Evolutionary conservation across 2,329 filamentous ascomycete species (phyloP), one percentile per base, ranked within the genome.

Genomic region (Aspergillus sclerotialis): DNA sequence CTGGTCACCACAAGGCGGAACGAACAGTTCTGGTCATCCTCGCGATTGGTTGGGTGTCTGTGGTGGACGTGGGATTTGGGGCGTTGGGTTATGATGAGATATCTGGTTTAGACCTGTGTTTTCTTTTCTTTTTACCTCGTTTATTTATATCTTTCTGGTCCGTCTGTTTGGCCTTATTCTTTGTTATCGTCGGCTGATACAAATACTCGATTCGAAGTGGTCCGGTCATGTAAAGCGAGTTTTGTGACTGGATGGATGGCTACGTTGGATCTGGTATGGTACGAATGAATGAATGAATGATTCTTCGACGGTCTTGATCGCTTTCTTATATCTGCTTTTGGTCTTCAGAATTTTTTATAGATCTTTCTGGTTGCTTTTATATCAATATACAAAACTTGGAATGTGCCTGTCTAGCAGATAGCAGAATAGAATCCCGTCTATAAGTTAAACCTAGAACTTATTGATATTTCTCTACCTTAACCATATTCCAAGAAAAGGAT

Each of bases 21-120:
- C 60, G 19, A 61, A 54, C 26, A 44, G 38, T 31, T 41, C 53
- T 5, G 50, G 56, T 8, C 50, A 56, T 10, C 48, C 56, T 8
- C 56, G 58, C 9, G 60, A 64, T 42, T 65, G 62, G 62, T 48
- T 69, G 21, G 65, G 65, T 5, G 64, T 68, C 13, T 67, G 64
- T 38, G 64, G 64, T 15, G 65, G 65, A 17, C 55, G 62, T 36
- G 64, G 64, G 4, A 51, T 69, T 21, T 68, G 65, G 58, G 64
- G 64, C 4, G 65, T 69, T 30, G 47, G 58, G 7, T 40, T 65
- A 42, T 65, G 46, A 53, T 25, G 12, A 21, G 15, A 8, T 9
- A 14, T 15, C 12, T 26, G 10, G 13, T 30, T n/a, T 27, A 13
- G n/a, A 10, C 19, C n/a, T 23, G 25, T 32, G 18, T 35, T 32